Evolutionary conservation across 225 moss, liverwort and hornwort genomes (phyloP), one percentile per base, ranked within the genome.

Genomic region (Pseudisothecium myosuroides): DNA sequence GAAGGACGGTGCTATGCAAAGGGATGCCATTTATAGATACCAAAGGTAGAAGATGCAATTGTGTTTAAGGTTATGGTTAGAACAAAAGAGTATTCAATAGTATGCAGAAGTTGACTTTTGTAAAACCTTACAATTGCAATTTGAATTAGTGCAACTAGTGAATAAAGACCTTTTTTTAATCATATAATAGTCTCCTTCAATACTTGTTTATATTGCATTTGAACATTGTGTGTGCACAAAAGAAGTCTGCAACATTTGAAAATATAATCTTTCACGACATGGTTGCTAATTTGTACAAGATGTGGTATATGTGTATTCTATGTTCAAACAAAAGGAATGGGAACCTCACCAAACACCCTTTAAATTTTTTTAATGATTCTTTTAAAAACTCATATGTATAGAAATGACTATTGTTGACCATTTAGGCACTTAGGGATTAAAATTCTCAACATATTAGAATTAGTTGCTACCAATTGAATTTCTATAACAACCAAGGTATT

Each of bases 1-100:
- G 16, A 16, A 0, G 1, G 4, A 9, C 0, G 5, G 3, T 28
- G 28, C 10, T 73, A 45, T 73, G 5, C 3, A 0, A 1, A 71
- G 27, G 3, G 3, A 29, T 0, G 0, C 6, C 29, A 43, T 45
- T 67, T 28, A 29, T 6, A 0, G 22, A n/a, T 29, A 73, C 1
- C 3, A 1, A 17, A 45, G 16, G 6, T 73, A 45, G 28, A 28
- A 0, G 6, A 73, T 28, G 28, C 2, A 17, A 73, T 73, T 4
- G 8, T 27, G 2, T 14, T 9, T 15, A 66, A 15, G 9, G 3
- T 41, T 3, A 5, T 71, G 15, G 4, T 71, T 26, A 71, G 41
- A 41, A 26, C 8, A 14, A 41, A 71, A 39, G 14, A 14, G 8
- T n/a, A n/a, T n/a, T 22, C 1, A 67, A n/a, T n/a, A 21, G 18